Evolutionary conservation across 108 stramenopile genomes (phyloP), one percentile per base, ranked within the genome.

Genomic region (Chaetoceros tenuissimus): DNA sequence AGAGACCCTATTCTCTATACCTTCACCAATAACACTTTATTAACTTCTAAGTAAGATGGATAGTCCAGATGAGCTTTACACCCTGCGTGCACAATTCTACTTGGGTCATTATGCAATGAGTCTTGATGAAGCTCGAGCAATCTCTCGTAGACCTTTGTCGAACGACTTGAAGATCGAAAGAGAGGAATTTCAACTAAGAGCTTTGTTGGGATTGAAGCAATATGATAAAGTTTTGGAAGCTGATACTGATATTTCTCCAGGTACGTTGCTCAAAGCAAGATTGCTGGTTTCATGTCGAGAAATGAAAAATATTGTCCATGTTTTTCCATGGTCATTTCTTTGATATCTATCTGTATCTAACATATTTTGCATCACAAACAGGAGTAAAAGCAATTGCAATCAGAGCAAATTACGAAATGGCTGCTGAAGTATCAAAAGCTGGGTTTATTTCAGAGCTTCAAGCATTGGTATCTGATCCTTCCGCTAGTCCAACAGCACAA

Each of bases 51-150:
- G 5, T 40, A 94, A 80, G 77, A 96, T 96, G 96, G 48, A 88
- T 63, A 96, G 97, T 68, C 95, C 96, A 7, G 98, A 99, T 71
- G 98, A 99, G 61, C 87, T 99, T 53, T 99, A 94, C 92, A 97
- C 98, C 46, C 73, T 99, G 44, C 84, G 98, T 45, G 95, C 94
- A 81, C 94, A 92, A 57, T 99, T 80, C 77, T 97, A 92, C 92
- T 71, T 99, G 52, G 98, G 96, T 22, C 94, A 94, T 79, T 99
- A 94, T 71, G 66, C 82, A 51, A 65, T 93, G 53, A 77, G 83
- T 31, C 69, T 94, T 57, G 89, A 85, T 31, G 93, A 94, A 70
- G 92, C 77, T 50, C 75, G 78, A 57, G 61, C 72, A 20, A 72
- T 92, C 28, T 68, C 73, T 51, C 73, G 87, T 44, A 74, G 85